Evolutionary conservation across 345 rosid species (phyloP), one percentile per base, ranked within the genome.

Genomic region (Schrenkiella parvula): DNA sequence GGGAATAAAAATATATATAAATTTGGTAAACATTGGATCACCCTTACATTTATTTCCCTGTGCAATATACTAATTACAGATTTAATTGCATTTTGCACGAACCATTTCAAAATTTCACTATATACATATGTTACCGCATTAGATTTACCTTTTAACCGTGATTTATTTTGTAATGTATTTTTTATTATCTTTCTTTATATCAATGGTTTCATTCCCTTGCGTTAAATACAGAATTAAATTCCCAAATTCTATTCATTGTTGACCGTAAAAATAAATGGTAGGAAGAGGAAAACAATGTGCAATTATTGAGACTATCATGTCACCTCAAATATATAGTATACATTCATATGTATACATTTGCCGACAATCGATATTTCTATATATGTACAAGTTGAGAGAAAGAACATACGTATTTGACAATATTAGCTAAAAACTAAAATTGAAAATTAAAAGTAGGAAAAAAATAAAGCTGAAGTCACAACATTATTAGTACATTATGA

Each of bases 271-370:
- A 15, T 15, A 29, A 9, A 23, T 25, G 4, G 13, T 62, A 11
- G 18, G 3, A 51, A 15, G 22, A 21, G 17, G 53, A 34, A 51
- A 67, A 68, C 57, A 60, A 9, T 32, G 32, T 53, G 18, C 69
- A 52, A 37, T 75, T 75, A 75, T 76, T 69, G 74, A 34, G 28
- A 76, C 26, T 44, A 12, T 43, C 43, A 14, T 43, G 47, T 69
- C 65, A 61, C 72, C 17, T 51, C 69, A 42, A 6, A 56, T 32
- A 37, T 35, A 46, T 29, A 53, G 11, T n/a, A 55, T 18, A 32
- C 28, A 15, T 38, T 8, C 48, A 34, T 67, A 74, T 50, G 46
- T 74, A 68, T 75, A 26, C 79, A 53, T 76, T 76, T 76, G 75
- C 75, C 79, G 79, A 76, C 79, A 55, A 12, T 68, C 46, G 7